These are phyloP conservation scores for Fusarium xylarioides DNA, from an alignment of 2,329 filamentous ascomycete genomes.

Conservation along the genomic window DNA sequence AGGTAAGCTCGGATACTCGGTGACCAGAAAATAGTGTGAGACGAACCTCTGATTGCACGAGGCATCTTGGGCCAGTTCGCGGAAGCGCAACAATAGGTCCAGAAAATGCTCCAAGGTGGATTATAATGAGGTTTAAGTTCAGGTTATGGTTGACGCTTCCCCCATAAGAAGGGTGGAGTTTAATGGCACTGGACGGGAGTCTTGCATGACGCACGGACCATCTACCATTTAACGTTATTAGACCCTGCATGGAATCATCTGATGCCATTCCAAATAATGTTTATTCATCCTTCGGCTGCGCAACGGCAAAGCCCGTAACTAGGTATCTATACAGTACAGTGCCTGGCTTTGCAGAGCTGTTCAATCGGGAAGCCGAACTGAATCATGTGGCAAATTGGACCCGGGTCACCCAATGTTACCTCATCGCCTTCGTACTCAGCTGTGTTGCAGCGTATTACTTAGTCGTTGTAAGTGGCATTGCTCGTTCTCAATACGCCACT, in stretches of 20 bases:
- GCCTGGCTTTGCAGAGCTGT: not conserved
- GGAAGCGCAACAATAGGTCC: not conserved
- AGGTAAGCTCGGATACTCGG: not conserved
- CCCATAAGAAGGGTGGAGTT: slow-evolving; percentile 11
- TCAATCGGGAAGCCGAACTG: not conserved
- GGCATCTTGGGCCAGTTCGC: slow-evolving; percentile 55
- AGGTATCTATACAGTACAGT: not conserved
- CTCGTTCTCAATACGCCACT: not conserved
- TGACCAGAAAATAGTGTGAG: not conserved
- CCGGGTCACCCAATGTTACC: not conserved
- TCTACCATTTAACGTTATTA: not conserved
- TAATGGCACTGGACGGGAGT: not conserved
- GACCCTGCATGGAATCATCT: slow-evolving; percentile 12
- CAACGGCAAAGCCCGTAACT: slow-evolving; percentile 21
- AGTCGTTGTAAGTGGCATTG: not conserved
- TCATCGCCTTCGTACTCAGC: not conserved
- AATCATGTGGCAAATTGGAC: not conserved
- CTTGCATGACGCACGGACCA: slow-evolving; percentile 18
- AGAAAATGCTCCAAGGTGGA: not conserved
- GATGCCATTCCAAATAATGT: slow-evolving; percentile 18
- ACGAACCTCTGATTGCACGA: slow-evolving; percentile 64
- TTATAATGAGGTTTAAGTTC: slow-evolving; percentile 4
- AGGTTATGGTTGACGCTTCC: slow-evolving; percentile 3
- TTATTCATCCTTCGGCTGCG: slow-evolving; percentile 11
- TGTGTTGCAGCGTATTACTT: not conserved